Base-by-base conservation (phyloP, 1,139 yeast species). In the Suhomyces bolitotheri region DNA sequence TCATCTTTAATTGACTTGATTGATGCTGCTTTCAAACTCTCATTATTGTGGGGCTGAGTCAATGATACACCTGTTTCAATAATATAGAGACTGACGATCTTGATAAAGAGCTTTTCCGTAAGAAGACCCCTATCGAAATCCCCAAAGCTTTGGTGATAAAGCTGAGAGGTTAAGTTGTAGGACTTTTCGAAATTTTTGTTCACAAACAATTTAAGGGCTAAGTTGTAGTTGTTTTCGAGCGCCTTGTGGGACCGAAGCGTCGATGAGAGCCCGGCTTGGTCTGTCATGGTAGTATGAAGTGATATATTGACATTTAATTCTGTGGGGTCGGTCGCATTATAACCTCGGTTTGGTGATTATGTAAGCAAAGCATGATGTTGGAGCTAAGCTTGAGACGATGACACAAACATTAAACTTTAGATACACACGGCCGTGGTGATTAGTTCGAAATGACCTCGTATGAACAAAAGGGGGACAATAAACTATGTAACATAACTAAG, bases 181-280 rank as follows among this genome's bases (percentile, higher is more conserved):
- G 75, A 66, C 33, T 56, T 54, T 5, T 47, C 52, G 32, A 69
- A 62, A 41, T 65, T 60, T 47, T 62, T 66, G 45, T 66, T 68
- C 47, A 64, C 58, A 46, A 71, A 71, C 37, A 58, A 57, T 49
- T 70, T 71, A 36, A 66, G 49, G 0, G 75, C 64, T 27, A 69
- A 47, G 34, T 60, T 58, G 44, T 66, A 71, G 36, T 55, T 58
- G 27, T 50, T 56, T 29, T 56, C 57, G 22, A 62, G 41, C 17
- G 55, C 38, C 35, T 46, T 47, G 34, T 54, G 46, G 11, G 41
- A 38, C 27, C 14, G 28, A 47, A 43, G 24, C 14, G 24, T 21
- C 19, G 34, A 28, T 11, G 43, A 39, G 2, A 35, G 35, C 2
- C 34, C 14, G 16, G 41, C 29, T 16, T 41, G 25, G 22, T 39